Evolutionary conservation across 2,329 filamentous ascomycete species (phyloP), one percentile per base, ranked within the genome.

Genomic region (Hypoxylon sp.): DNA sequence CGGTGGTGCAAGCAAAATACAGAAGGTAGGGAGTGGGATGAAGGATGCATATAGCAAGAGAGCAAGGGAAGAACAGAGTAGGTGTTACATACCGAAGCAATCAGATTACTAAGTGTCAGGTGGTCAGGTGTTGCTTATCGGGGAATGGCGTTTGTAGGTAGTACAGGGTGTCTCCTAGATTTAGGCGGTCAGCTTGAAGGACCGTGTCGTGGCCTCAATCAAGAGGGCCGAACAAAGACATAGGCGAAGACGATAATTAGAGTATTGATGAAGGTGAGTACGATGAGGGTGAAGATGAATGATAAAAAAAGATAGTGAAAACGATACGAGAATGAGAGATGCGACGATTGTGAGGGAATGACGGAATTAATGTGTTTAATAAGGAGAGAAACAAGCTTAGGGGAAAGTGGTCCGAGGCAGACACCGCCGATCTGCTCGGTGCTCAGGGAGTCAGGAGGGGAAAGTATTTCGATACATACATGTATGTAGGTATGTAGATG

Each of bases 171-270:
- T 33, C 58, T 63, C 59, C 59, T 62, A 44, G 59, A 50, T 64
- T 67, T 57, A 69, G 63, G 69, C 69, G 66, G 69, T 71, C 69
- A 71, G 69, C 63, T 60, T 62, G 14, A 10, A 46, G 37, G 54
- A 26, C 31, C 26, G 55, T 65, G 51, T 71, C 61, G 66, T 62
- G 63, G 66, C 53, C 55, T 63, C 62, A 62, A 69, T 69, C 59
- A 52, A 17, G 39, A 57, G 47, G 39, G 42, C 19, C 19, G 24
- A 46, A 63, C 39, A 29, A 50, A 37, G 63, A 19, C 9, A 31
- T 57, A 29, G 42, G 44, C 8, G 48, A 55, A 50, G 52, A 46
- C 24, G 19, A 48, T 35, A 14, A 46, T 29, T 37, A 33, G 26
- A 13, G 55, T 24, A 46, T 53, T 26, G 51, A 19, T 14, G 17